A percentile compares a stretch with the other conserved stretches of the same genome.
phyloP scores from a whole-genome alignment of 768 basidiomycete species.

The Rhodotorula toruloides region DNA sequence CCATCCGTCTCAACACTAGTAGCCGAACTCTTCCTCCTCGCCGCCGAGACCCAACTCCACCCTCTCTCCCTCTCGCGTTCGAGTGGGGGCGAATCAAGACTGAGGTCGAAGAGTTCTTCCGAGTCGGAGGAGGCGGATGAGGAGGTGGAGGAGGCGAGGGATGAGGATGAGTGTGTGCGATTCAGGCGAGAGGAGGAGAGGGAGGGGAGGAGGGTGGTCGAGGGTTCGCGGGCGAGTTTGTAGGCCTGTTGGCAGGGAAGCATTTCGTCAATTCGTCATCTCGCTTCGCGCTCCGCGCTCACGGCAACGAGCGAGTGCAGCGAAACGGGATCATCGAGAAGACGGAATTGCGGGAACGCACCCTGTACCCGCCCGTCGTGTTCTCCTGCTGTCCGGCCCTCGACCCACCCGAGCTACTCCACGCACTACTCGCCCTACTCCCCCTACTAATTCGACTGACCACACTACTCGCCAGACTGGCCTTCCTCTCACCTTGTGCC shows the following conservation, averaged over 20 bases:
- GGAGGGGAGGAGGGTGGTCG: neutral
- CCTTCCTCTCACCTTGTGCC: neutral
- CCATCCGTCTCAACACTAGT: too few species aligned
- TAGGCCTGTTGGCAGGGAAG: slow-evolving; percentile 6
- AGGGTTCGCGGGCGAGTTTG: slow-evolving; percentile 17
- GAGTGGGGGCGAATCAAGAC: slow-evolving; percentile 10
- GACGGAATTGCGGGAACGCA: neutral
- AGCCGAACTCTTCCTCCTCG: too few species aligned
- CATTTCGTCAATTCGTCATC: too few species aligned
- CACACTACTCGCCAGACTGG: neutral
- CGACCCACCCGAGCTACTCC: too few species aligned
- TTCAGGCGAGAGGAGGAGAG: neutral
- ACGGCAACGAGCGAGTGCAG: neutral
- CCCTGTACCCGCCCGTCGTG: slow-evolving; percentile 19
- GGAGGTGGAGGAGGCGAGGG: neutral
- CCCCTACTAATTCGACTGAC: slow-evolving; percentile 5
- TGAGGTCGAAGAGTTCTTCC: neutral
- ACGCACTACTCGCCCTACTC: neutral
- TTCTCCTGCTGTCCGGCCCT: too few species aligned
- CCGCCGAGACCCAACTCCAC: too few species aligned
- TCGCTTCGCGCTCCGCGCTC: neutral
- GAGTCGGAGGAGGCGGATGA: neutral
- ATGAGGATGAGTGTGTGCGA: neutral
- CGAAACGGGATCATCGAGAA: too few species aligned
- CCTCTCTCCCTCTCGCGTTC: too few species aligned